Base-by-base conservation (phyloP, 768 basidiomycete genomes). In the Goffeauzyma gilvescens region DNA sequence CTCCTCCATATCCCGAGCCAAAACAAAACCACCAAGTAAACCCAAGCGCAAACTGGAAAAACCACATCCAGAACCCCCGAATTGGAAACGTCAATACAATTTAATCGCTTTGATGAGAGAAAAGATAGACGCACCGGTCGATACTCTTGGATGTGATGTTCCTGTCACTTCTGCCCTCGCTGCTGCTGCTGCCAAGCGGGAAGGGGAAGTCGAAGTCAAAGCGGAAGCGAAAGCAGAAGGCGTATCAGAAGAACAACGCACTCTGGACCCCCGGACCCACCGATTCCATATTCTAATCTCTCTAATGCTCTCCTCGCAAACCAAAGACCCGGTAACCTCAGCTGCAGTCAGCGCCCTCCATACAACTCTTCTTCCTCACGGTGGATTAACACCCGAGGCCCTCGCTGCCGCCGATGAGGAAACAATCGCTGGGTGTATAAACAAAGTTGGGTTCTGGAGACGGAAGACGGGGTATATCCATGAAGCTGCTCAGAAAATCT, bases 261-360 rank as follows among this genome's bases (percentile, higher is more conserved):
- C n/a, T n/a, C n/a, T n/a, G n/a, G n/a, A n/a, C n/a, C n/a, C n/a
- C n/a, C 57, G 89, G 84, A 84, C 76, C 43, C 71, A 73, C 38
- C 77, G 89, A 2, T 81, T 84, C 46, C 71, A 81, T 7, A 83
- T 79, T 4, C 75, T 98, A 17, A 73, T 98, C 6, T 84, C 87
- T 3, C 69, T 98, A 33, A 93, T 95, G 85, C 72, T 96, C 2
- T 86, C 82, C 8, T 85, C 85, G 2, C 90, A 96, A 60, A 95
- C 90, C 4, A 95, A 89, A 55, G 87, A 90, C 57, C 76, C 82
- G 53, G 78, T 86, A 14, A 85, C 81, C 0, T 74, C 81, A 42
- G 73, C 78, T 0, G 89, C 89, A 0, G 73, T 89, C 1, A 58
- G 65, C 2, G 81, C 78, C 46, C 71, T 95, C 2, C 76, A 85